Evolutionary conservation across 345 rosid species (phyloP).

Genomic region (Linum tenue): DNA sequence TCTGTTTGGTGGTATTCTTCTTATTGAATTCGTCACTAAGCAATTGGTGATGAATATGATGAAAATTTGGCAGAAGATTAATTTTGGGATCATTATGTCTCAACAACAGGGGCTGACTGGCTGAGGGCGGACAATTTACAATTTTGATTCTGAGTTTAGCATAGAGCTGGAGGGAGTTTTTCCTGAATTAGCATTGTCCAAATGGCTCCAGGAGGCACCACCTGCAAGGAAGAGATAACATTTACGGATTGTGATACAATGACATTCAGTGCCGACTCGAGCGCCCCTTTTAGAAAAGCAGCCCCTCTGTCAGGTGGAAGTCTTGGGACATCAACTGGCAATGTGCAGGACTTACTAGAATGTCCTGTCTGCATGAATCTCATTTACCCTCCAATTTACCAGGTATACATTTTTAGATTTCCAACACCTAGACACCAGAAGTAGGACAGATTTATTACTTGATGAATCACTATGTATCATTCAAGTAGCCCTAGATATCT

Average conservation of each 20-base stretch:
- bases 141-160: slow-evolving; percentile 1
- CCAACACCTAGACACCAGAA: background rate
- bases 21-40: background rate
- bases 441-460: background rate
- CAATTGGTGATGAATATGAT: background rate
- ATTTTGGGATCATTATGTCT: slow-evolving; percentile 1
- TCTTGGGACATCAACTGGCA: slow-evolving; percentile 41
- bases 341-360: slow-evolving; percentile 73
- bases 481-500: too few species aligned
- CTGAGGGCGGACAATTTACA: slow-evolving; percentile 4
- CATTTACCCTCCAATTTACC: slow-evolving; percentile 83
- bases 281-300: slow-evolving; percentile 36
- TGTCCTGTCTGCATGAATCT: slow-evolving; percentile 67
- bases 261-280: slow-evolving; percentile 33
- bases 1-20: too few species aligned
- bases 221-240: slow-evolving; percentile 37
- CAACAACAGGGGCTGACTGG: slow-evolving; percentile 9
- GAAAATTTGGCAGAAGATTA: background rate
- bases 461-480: too few species aligned
- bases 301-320: slow-evolving; percentile 34
- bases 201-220: slow-evolving; percentile 56
- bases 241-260: slow-evolving; percentile 37
- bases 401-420: slow-evolving; percentile 33
- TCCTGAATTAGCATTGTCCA: slow-evolving; percentile 11
- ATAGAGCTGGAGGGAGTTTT: slow-evolving; percentile 1